Conservation (phyloP, 108 stramenopile species). For the Pelagomonas calceolata region DNA sequence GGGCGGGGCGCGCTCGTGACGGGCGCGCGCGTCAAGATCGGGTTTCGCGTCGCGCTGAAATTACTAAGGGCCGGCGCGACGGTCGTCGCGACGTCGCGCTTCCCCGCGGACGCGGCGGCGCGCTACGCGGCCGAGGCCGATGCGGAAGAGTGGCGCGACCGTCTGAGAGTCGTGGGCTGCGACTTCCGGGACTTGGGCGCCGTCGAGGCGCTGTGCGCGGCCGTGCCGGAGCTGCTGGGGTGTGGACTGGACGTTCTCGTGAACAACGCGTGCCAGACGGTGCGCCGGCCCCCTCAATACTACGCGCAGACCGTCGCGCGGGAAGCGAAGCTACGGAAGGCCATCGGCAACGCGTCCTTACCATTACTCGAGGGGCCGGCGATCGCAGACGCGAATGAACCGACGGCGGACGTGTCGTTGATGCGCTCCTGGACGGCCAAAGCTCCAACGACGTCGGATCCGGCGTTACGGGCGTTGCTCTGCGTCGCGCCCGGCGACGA, state of each 20-base stretch:
- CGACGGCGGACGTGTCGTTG: too few species aligned
- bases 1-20: slow-evolving; percentile 62
- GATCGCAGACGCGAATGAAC: not conserved
- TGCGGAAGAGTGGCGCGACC: not conserved
- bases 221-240: not conserved
- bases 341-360: not conserved
- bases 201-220: slow-evolving; percentile 5
- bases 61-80: slow-evolving; percentile 28
- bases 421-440: too few species aligned
- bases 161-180: slow-evolving; percentile 3
- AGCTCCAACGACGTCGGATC: not conserved
- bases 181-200: slow-evolving; percentile 6
- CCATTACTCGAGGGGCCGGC: too few species aligned
- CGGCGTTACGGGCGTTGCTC: slow-evolving; percentile 16
- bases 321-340: slow-evolving; percentile 36
- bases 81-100: slow-evolving; percentile 14
- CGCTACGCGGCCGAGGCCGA: slow-evolving; percentile 6
- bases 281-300: slow-evolving; percentile 66
- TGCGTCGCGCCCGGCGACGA: slow-evolving; percentile 71
- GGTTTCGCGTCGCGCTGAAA: slow-evolving; percentile 65
- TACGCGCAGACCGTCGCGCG: slow-evolving; percentile 58
- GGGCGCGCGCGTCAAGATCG: slow-evolving; percentile 79
- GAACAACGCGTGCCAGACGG: slow-evolving; percentile 85
- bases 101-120: slow-evolving; percentile 6
- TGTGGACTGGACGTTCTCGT: slow-evolving; percentile 67